phyloP scores from a whole-genome alignment of 2,329 filamentous ascomycete genomes.

The Aspergillus chevalieri region DNA sequence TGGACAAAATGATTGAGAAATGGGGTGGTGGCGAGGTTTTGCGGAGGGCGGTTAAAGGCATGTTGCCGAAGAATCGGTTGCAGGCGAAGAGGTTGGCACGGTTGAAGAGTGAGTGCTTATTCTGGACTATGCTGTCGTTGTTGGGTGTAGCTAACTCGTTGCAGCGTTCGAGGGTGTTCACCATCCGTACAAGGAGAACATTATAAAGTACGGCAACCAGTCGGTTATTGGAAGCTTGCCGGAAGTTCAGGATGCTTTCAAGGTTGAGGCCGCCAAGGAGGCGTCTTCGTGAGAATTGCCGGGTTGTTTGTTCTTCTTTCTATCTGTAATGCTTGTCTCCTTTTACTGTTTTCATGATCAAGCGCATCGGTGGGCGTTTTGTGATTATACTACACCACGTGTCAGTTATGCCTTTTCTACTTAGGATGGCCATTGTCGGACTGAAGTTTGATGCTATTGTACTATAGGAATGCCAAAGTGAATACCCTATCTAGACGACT shows the following conservation, averaged over 20 bases:
- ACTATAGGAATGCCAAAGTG: slow-evolving; percentile 3
- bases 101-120: slow-evolving; percentile 60
- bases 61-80: slow-evolving; percentile 95
- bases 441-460: slow-evolving; percentile 4
- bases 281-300: slow-evolving; percentile 11
- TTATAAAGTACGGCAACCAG: slow-evolving; percentile 65
- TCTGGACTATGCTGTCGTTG: background rate
- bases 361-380: slow-evolving; percentile 38
- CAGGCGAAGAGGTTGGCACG: slow-evolving; percentile 79
- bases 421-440: background rate
- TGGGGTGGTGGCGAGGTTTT: slow-evolving; percentile 89
- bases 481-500: slow-evolving; percentile 12
- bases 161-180: slow-evolving; percentile 81
- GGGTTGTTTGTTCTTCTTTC: slow-evolving; percentile 5
- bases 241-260: slow-evolving; percentile 33
- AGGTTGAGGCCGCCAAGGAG: slow-evolving; percentile 27
- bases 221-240: slow-evolving; percentile 30
- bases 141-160: slow-evolving; percentile 7
- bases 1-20: slow-evolving; percentile 93
- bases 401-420: background rate
- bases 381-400: slow-evolving; percentile 6
- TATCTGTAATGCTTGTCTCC: slow-evolving; percentile 6
- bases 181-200: slow-evolving; percentile 87
- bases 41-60: slow-evolving; percentile 85
- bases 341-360: slow-evolving; percentile 21